Evolutionary conservation across 805 yeast genomes (phyloP).

Genomic region (Teunomyces stri): DNA sequence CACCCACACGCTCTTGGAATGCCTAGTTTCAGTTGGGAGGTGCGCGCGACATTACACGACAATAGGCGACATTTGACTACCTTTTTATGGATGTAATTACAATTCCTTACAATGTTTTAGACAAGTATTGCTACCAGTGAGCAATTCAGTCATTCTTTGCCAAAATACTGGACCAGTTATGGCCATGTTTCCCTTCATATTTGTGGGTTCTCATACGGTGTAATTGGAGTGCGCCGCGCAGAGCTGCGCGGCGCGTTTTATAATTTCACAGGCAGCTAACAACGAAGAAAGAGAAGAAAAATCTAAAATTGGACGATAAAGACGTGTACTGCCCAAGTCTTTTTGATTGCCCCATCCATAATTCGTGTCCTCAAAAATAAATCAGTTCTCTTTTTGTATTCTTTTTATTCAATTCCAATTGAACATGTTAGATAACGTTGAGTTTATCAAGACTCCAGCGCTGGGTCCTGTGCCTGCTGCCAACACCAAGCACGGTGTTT

Average conservation of each 20-base stretch:
- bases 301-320: background rate
- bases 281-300: background rate
- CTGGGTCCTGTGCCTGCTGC: conserved; percentile 37
- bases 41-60: background rate
- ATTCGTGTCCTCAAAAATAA: background rate
- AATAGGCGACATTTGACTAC: background rate
- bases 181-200: no score
- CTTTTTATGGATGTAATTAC: no score
- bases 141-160: no score
- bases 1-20: background rate
- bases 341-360: background rate
- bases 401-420: background rate
- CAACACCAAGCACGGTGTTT: conserved; percentile 32
- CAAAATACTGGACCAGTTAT: no score
- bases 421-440: conserved; percentile 40
- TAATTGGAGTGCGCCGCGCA: no score
- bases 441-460: conserved; percentile 61
- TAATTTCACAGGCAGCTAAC: background rate
- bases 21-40: conserved; percentile 1
- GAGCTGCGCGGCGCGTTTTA: no score
- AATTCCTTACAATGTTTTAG: no score
- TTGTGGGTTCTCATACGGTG: no score
- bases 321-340: background rate
- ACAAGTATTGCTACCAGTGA: no score
- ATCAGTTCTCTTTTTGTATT: background rate